Evolutionary conservation across 208 protist species (phyloP), one percentile per base, ranked within the genome.

Genomic region (Naegleria gruberi): DNA sequence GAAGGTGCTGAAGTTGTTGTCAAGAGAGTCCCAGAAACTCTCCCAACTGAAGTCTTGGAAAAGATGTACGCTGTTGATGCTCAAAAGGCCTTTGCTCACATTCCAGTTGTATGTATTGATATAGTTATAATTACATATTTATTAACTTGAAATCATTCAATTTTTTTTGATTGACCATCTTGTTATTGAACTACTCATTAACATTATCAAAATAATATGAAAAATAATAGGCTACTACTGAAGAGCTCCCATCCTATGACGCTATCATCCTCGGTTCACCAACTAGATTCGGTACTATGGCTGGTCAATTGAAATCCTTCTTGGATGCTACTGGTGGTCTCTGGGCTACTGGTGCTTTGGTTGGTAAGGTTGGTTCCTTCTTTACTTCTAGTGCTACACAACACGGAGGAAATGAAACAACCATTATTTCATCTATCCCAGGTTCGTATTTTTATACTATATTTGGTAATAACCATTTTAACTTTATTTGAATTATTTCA

Each of bases 21-120:
- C 65, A 91, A 89, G 26, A 92, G 91, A 65, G 89, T 94, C 5
- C 86, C 93, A 42, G 93, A 95, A 92, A 93, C 92, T n/a, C 91
- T 95, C 1, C 87, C 92, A 34, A 77, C 89, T 41, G 92, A 94
- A n/a, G 91, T 95, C 34, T 89, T 95, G 10, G 92, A 43, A 8
- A 94, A 94, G 87, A 94, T 95, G 93, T 34, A 90, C 57, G 93
- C 93, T 8, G 44, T 83, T 34, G 89, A 46, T 51, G 90, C 90
- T 40, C 90, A 92, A 82, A 43, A 91, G 87, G 74, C 77, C 42
- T 90, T 89, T 47, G 57, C n/a, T 30, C 65, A 90, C 81, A n/a
- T 94, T 30, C 92, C 93, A 44, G 26, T 92, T 41, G 57, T 65
- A 65, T 30, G 51, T 55, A 19, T 5, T 55, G 46, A 55, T 55